phyloP scores from a whole-genome alignment of 306 rosid genomes.

The Sindora glabra region DNA sequence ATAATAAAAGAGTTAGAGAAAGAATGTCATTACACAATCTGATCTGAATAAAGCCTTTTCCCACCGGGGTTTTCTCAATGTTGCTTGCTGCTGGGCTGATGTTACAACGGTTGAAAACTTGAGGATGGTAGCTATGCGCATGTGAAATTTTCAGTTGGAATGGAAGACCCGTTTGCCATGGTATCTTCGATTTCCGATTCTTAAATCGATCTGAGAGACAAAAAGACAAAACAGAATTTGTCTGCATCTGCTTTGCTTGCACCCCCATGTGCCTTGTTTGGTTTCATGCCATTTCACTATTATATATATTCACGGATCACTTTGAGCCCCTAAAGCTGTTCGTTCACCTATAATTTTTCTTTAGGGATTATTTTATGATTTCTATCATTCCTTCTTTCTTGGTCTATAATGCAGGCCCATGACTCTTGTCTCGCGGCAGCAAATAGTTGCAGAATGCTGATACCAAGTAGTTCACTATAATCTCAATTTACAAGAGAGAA shows the following conservation, averaged over 20 bases:
- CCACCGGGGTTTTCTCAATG: constrained; percentile 1
- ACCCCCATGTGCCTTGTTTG: constrained; percentile 4
- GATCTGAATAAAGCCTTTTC: constrained; percentile 12
- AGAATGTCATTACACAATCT: constrained; percentile 9
- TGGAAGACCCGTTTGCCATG: constrained; percentile 6
- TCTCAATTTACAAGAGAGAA: too few species aligned
- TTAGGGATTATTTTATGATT: constrained; percentile 12
- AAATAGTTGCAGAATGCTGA: too few species aligned
- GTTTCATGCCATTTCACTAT: constrained; percentile 18
- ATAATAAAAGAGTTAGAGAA: background rate
- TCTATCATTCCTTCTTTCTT: constrained; percentile 18
- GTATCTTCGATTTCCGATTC: constrained; percentile 9
- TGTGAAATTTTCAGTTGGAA: constrained; percentile 30
- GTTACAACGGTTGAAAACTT: constrained; percentile 7
- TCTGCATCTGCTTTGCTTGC: constrained; percentile 18
- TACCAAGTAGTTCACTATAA: too few species aligned
- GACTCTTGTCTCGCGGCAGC: constrained; percentile 14
- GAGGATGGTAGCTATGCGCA: constrained; percentile 7
- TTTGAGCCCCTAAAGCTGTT: constrained; percentile 21
- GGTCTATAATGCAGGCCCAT: constrained; percentile 15
- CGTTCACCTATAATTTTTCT: constrained; percentile 13
- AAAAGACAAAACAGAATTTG: constrained; percentile 30
- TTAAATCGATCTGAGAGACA: constrained; percentile 6
- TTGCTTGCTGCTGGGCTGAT: constrained; percentile 9
- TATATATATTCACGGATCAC: constrained; percentile 50